Evolutionary conservation across 139 green algal species (phyloP).

Genomic region (Volvox africanus): DNA sequence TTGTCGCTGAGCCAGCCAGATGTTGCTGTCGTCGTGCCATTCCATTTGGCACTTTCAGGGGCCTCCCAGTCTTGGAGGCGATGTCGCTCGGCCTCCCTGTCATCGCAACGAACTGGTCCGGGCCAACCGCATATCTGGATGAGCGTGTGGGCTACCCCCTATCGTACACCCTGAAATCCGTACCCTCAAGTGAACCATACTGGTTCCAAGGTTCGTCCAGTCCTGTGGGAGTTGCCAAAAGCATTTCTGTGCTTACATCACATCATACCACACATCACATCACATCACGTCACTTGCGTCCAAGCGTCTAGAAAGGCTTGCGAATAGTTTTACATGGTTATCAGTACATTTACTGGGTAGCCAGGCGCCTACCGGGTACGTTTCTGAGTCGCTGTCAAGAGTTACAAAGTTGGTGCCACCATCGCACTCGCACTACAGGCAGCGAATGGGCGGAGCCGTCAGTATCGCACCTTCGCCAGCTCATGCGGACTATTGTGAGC

Average conservation of each 20-base stretch:
- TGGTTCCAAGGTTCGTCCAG: slow-evolving; percentile 36
- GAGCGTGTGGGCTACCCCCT: slow-evolving; percentile 45
- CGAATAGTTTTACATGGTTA: too few species aligned
- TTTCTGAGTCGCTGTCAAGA: too few species aligned
- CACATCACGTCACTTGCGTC: too few species aligned
- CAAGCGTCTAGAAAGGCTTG: too few species aligned
- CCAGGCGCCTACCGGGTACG: too few species aligned
- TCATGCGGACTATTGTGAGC: slow-evolving; percentile 64
- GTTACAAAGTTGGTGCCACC: too few species aligned
- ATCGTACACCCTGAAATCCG: background rate
- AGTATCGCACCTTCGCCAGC: slow-evolving; percentile 53
- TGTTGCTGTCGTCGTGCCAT: too few species aligned
- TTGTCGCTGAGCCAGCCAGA: too few species aligned
- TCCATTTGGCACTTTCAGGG: slow-evolving; percentile 13
- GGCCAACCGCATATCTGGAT: slow-evolving; percentile 71
- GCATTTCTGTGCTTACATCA: too few species aligned
- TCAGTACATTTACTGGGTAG: too few species aligned
- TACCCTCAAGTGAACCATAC: slow-evolving; percentile 10
- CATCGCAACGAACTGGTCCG: slow-evolving; percentile 70
- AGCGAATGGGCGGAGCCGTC: slow-evolving; percentile 67
- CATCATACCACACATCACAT: too few species aligned
- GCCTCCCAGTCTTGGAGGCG: slow-evolving; percentile 72
- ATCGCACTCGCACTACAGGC: slow-evolving; percentile 9
- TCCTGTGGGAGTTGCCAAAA: too few species aligned
- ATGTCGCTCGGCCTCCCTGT: slow-evolving; percentile 73